Percentiles rank a stretch among this genome's conserved stretches.
Conservation (phyloP, 306 rosid species). For the Datisca glomerata region DNA sequence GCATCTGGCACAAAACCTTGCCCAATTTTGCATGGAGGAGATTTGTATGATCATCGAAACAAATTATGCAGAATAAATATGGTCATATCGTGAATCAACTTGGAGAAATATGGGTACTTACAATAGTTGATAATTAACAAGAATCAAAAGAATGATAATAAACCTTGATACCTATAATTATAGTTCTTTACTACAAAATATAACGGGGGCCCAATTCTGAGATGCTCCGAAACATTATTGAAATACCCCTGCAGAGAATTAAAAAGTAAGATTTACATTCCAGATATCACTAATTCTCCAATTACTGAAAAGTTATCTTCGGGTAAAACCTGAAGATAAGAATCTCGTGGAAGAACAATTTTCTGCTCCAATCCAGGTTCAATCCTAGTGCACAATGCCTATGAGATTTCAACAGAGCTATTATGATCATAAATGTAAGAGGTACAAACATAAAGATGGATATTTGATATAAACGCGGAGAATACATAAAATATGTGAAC, state of each 20-base stretch:
- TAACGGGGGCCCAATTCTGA: constrained; percentile 89
- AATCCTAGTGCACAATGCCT: constrained; percentile 91
- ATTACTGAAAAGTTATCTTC: background rate
- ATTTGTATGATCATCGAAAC: too few species aligned
- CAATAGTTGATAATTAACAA: too few species aligned
- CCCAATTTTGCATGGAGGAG: too few species aligned
- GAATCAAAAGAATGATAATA: background rate
- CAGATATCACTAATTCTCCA: constrained; percentile 10
- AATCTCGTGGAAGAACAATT: constrained; percentile 90
- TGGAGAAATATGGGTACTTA: too few species aligned
- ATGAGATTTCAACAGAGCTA: constrained; percentile 10
- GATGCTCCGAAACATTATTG: constrained; percentile 71
- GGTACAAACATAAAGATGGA: too few species aligned
- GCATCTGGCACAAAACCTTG: too few species aligned
- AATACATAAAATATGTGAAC: constrained; percentile 14
- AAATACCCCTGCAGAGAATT: constrained; percentile 79
- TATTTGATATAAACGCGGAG: background rate
- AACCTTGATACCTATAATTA: constrained; percentile 62
- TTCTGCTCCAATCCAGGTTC: constrained; percentile 95
- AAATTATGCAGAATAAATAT: too few species aligned
- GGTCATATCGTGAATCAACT: too few species aligned
- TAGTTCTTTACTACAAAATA: constrained; percentile 93
- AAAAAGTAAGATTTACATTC: constrained; percentile 12
- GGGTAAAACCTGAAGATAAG: constrained; percentile 80
- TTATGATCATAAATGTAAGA: background rate